A percentile compares a stretch with the other conserved stretches of the same genome.
Evolutionary conservation across 768 basidiomycete species (phyloP).

Genomic region (Gloeopeniophorella convolvens): DNA sequence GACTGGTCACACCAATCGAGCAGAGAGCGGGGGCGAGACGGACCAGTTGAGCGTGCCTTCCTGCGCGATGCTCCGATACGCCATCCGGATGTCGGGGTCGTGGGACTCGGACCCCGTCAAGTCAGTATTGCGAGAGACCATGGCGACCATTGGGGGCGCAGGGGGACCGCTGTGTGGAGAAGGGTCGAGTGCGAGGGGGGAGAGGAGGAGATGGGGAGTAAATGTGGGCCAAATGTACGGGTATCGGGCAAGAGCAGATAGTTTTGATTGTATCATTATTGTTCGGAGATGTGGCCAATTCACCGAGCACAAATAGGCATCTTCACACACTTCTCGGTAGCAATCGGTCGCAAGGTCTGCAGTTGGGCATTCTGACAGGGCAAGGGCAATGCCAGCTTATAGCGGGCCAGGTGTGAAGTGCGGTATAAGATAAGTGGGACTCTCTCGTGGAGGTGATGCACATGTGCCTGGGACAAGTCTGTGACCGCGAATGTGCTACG

Average conservation of each 20-base stretch:
- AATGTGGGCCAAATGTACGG: not conserved
- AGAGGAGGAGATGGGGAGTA: not conserved
- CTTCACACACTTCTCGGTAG: slow-evolving; percentile 5
- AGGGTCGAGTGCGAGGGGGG: not conserved
- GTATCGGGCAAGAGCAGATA: not conserved
- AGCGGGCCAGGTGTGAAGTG: not conserved
- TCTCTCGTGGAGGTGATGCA: too few species aligned
- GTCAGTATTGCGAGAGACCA: slow-evolving; percentile 2
- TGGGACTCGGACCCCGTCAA: not conserved
- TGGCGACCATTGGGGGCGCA: slow-evolving; percentile 3
- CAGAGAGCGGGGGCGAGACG: not conserved
- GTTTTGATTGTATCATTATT: slow-evolving; percentile 5
- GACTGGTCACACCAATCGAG: too few species aligned
- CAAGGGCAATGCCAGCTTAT: not conserved
- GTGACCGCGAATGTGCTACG: too few species aligned
- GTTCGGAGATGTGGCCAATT: not conserved
- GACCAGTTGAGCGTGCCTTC: slow-evolving; percentile 18
- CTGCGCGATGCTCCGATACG: slow-evolving; percentile 12
- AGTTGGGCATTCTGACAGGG: not conserved
- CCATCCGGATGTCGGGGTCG: slow-evolving; percentile 14
- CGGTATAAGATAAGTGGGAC: too few species aligned
- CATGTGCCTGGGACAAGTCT: too few species aligned
- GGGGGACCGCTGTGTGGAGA: not conserved
- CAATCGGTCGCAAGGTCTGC: not conserved
- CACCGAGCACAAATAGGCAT: not conserved